Base-by-base conservation (phyloP, 495 filamentous ascomycete species). In the Pyrenula massariospora region DNA sequence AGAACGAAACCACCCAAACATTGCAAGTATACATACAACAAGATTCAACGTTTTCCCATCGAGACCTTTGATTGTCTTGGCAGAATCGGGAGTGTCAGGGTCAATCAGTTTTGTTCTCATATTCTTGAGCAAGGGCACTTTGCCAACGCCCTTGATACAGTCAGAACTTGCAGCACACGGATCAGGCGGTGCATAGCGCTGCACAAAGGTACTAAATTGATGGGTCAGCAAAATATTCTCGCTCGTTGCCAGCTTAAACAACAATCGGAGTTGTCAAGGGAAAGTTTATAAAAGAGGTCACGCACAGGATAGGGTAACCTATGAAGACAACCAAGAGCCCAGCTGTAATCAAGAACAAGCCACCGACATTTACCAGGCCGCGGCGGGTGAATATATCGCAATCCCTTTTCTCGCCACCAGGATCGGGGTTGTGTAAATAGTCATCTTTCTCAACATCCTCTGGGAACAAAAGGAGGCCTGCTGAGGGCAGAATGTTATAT, bases 401-500 rank as follows among this genome's bases (percentile, higher is more conserved):
- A 24, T 84, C 78, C 52, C 74, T 64, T 19, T 73, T 65, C 49
- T 90, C 84, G 50, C 87, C 84, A 55, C 78, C 74, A 5, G 80
- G 78, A 62, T 84, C 80, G 10, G 87, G 86, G 60, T 88, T 87
- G 62, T 91, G 87, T 59, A 91, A 58, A 58, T 77, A 85, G 63
- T 90, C 87, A 66, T 89, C 87, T 61, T 88, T 86, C 67, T 91
- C 86, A 23, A 87, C 83, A 64, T 90, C 86, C 60, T 87, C 80
- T 1, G 85, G 86, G 63, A 85, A 89, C 21, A 89, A 66, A 24
- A 91, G 63, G 57, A 90, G 65, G 0, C 83, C 85, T 25, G 83
- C 81, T 5, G 83, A 85, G 1, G 86, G 86, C 68, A 83, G 76
- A 53, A 89, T 89, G 61, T 86, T 88, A 62, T 84, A 89, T 63